Evolutionary conservation across 2,329 filamentous ascomycete genomes (phyloP), one percentile per base, ranked within the genome.

Genomic region (Epichloe brachyelytri): DNA sequence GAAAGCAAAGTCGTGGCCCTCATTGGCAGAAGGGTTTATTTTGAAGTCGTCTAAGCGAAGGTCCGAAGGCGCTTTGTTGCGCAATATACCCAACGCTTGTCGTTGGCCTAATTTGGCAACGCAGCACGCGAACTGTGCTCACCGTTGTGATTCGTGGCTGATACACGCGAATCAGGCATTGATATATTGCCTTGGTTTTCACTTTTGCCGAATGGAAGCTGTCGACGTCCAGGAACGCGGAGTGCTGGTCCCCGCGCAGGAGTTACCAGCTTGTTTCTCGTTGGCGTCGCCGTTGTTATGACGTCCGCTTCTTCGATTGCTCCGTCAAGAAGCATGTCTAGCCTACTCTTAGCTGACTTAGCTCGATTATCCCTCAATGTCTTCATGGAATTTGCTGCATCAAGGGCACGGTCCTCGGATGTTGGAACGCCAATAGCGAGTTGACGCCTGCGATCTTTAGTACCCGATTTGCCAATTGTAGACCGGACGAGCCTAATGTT

Each of bases 31-130:
- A 0, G 87, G 83, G 56, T 95, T 95, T 58, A 93, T 73, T 63
- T 84, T 91, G 72, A 95, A 96, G 65, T 95, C 84, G 12, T 80
- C 77, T 1, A 85, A 69, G 14, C 70, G 70, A 12, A 95, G 74
- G 36, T 76, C 70, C 0, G 73, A 67, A 3, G 81, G 56, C 0
- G 81, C 76, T 48, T 75, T 79, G 10, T 72, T 64, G 46, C 88
- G 79, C 15, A 86, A 72, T 1, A 72, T 71, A 12, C 47, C 38
- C 12, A 8, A 11, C 30, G 11, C 11, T 44, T 38, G 46, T 38
- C 17, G 33, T 30, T 50, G 37, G 7, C n/a, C 19, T 19, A 10
- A 5, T 14, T 43, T 14, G 49, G n/a, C 8, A 30, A 20, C 15
- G 37, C 33, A 7, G 5, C 22, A 22, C 38, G 26, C 22, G 38